Conservation (phyloP, 2,329 filamentous ascomycete species). For the Pestalotiopsis fici region DNA sequence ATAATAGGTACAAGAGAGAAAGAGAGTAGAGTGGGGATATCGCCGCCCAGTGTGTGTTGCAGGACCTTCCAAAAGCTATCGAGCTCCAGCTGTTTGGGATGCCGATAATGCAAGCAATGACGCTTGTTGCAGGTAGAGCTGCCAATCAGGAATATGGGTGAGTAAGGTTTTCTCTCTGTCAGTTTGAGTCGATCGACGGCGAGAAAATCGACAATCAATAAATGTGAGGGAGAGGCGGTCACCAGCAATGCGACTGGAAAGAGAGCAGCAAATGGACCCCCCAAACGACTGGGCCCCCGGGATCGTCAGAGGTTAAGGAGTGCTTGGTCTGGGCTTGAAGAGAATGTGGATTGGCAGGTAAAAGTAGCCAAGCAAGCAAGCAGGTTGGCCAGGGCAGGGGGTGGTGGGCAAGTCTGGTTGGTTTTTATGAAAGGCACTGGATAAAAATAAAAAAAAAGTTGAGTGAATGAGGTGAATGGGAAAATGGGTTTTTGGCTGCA, state of each 20-base stretch:
- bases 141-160: not conserved
- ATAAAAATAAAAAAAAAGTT: not conserved
- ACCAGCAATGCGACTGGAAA: not conserved
- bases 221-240: not conserved
- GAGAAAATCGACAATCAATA: not conserved
- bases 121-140: not conserved
- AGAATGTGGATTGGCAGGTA: not conserved
- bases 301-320: slow-evolving; percentile 1
- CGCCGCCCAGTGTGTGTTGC: not conserved
- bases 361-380: not conserved
- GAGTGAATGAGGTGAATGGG: not conserved
- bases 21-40: not conserved
- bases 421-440: not conserved
- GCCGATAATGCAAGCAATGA: not conserved
- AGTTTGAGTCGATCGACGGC: not conserved
- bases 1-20: not conserved
- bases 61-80: slow-evolving; percentile 3
- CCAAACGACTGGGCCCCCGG: not conserved
- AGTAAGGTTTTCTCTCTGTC: not conserved
- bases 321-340: slow-evolving; percentile 1
- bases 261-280: not conserved
- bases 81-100: not conserved
- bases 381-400: not conserved
- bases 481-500: not conserved
- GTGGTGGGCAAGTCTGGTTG: not conserved